These are phyloP conservation scores for Penicillium sp. DNA, from an alignment of 2,329 filamentous ascomycete species.

Conservation along the genomic window DNA sequence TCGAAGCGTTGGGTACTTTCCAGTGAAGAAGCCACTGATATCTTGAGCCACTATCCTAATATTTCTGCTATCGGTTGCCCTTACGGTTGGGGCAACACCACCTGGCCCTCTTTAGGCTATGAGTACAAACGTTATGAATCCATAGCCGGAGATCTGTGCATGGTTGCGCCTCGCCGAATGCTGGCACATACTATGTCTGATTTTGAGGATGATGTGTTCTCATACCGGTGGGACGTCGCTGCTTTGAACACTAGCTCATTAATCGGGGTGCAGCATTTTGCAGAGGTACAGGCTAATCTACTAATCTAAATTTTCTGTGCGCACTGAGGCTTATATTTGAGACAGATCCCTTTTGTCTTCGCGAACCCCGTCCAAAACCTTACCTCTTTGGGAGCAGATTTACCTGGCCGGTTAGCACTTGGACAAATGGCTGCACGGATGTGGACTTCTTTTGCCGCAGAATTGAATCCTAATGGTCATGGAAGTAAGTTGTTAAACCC, in stretches of 20 bases:
- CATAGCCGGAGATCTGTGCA: slow-evolving; percentile 31
- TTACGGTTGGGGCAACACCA: slow-evolving; percentile 34
- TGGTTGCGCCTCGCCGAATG: slow-evolving; percentile 31
- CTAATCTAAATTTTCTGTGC: not conserved
- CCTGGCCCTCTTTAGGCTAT: slow-evolving; percentile 27
- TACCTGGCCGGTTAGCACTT: slow-evolving; percentile 26
- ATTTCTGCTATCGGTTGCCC: slow-evolving; percentile 51
- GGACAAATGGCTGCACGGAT: slow-evolving; percentile 32
- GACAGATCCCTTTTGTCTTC: slow-evolving; percentile 34
- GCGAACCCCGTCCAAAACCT: slow-evolving; percentile 31
- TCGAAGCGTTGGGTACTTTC: slow-evolving; percentile 32
- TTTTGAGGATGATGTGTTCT: slow-evolving; percentile 21
- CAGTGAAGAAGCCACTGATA: slow-evolving; percentile 29
- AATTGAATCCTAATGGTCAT: slow-evolving; percentile 31
- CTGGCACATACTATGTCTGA: slow-evolving; percentile 27
- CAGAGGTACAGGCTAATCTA: slow-evolving; percentile 21
- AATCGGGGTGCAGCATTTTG: slow-evolving; percentile 33
- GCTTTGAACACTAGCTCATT: slow-evolving; percentile 26
- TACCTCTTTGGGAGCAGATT: slow-evolving; percentile 24
- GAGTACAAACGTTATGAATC: slow-evolving; percentile 34
- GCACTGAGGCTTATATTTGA: not conserved
- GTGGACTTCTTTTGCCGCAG: slow-evolving; percentile 33
- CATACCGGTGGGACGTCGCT: slow-evolving; percentile 33
- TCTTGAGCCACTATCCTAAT: slow-evolving; percentile 55
- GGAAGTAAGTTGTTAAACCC: slow-evolving; percentile 16